Percentiles rank a stretch among this genome's conserved stretches.
phyloP scores from a whole-genome alignment of 371 early-diverging fungal species.

The Neoconidiobolus thromboides region DNA sequence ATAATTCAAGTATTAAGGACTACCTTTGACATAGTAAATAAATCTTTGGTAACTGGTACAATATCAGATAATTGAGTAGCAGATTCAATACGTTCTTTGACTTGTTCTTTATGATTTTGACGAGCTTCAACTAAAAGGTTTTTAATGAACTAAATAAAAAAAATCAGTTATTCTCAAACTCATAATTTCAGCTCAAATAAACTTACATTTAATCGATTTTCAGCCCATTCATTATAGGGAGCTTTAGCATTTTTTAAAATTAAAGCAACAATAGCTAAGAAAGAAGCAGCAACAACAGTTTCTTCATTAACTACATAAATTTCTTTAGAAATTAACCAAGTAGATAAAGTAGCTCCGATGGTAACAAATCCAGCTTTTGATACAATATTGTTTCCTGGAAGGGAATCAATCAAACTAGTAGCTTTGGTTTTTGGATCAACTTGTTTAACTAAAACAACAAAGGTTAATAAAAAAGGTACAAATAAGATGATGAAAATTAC shows the following conservation, averaged over 20 bases:
- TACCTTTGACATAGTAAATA: constrained; percentile 80
- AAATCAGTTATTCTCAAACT: no score
- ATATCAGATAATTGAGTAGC: constrained; percentile 83
- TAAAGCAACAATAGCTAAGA: constrained; percentile 51
- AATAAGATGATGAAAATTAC: background rate
- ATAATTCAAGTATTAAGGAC: background rate
- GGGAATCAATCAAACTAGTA: constrained; percentile 64
- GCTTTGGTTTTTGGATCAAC: constrained; percentile 27
- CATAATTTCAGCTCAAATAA: no score
- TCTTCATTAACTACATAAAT: constrained; percentile 91
- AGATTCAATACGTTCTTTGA: constrained; percentile 70
- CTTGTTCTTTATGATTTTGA: constrained; percentile 76
- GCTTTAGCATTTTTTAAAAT: constrained; percentile 61
- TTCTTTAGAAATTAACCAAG: constrained; percentile 85
- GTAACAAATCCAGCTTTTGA: constrained; percentile 82
- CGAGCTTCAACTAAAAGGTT: constrained; percentile 66
- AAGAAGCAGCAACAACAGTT: constrained; percentile 56
- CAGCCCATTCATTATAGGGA: constrained; percentile 73
- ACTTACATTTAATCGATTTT: constrained; percentile 22
- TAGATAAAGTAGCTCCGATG: constrained; percentile 60
- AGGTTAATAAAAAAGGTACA: background rate
- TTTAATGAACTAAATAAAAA: constrained; percentile 24
- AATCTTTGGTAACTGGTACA: constrained; percentile 77
- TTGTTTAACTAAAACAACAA: background rate
- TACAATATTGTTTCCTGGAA: constrained; percentile 76